A percentile compares a stretch with the other conserved stretches of the same genome.
These are phyloP conservation scores for Globisporangium recalcitrans DNA, from an alignment of 352 stramenopile genomes.

Conservation along the genomic window DNA sequence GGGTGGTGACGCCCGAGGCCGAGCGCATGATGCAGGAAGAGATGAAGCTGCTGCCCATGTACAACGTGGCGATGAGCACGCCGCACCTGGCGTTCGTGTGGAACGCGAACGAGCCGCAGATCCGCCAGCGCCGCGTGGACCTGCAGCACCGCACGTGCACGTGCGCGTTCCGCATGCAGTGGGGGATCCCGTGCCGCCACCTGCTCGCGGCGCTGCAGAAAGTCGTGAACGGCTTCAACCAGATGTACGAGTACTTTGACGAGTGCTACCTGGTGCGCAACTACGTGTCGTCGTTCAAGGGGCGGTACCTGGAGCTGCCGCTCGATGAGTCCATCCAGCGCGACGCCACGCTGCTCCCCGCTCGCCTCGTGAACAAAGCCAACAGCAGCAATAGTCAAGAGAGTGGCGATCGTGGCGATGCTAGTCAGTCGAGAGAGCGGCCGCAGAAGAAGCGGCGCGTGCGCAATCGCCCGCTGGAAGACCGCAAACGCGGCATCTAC, in stretches of 20 bases:
- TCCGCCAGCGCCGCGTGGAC: slow-evolving; percentile 41
- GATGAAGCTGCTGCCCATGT: slow-evolving; percentile 26
- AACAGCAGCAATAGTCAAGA: background rate
- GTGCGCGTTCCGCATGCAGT: slow-evolving; percentile 33
- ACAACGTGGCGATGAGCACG: slow-evolving; percentile 42
- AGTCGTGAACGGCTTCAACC: slow-evolving; percentile 20
- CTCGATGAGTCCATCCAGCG: slow-evolving; percentile 29
- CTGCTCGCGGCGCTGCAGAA: slow-evolving; percentile 37
- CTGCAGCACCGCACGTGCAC: slow-evolving; percentile 45
- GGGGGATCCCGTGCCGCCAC: slow-evolving; percentile 40
- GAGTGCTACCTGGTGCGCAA: slow-evolving; percentile 44
- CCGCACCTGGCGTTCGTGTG: slow-evolving; percentile 45
- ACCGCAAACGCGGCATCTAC: slow-evolving; percentile 45
- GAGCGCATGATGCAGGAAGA: slow-evolving; percentile 47
- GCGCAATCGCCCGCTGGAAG: slow-evolving; percentile 24
- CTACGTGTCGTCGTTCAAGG: slow-evolving; percentile 37
- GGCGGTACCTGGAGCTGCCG: slow-evolving; percentile 34
- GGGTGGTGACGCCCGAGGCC: slow-evolving; percentile 35
- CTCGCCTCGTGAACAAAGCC: slow-evolving; percentile 21
- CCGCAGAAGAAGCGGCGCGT: slow-evolving; percentile 27
- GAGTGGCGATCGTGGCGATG: background rate
- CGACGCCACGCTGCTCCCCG: slow-evolving; percentile 28
- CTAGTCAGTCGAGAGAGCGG: background rate
- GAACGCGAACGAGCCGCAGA: slow-evolving; percentile 32
- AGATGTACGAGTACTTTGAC: slow-evolving; percentile 41